A percentile compares a stretch with the other conserved stretches of the same genome.
phyloP scores from a whole-genome alignment of 129 eudicot species.

The Flaveria bidentis region DNA sequence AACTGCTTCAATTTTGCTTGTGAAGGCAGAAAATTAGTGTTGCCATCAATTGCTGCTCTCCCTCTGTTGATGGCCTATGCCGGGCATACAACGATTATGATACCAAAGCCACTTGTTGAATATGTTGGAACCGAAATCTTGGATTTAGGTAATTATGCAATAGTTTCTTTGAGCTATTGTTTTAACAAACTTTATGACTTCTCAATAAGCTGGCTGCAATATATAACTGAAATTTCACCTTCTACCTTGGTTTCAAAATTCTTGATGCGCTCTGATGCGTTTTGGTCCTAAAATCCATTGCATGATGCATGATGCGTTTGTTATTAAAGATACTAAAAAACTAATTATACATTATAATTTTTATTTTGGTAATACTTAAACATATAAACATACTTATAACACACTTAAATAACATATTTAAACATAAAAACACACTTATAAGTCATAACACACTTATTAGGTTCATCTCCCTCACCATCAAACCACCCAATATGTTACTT shows the following conservation, averaged over 20 bases:
- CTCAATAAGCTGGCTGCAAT: conserved; percentile 6
- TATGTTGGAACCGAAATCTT: conserved; percentile 73
- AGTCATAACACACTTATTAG: no score
- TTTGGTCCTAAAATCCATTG: no score
- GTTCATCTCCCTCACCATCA: no score
- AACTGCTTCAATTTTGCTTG: conserved; percentile 31
- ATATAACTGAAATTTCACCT: not conserved
- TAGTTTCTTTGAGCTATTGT: conserved; percentile 8
- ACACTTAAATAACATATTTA: no score
- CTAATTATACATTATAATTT: no score
- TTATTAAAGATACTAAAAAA: no score
- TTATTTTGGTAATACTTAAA: no score
- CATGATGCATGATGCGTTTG: no score
- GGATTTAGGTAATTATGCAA: conserved; percentile 67
- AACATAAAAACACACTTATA: no score
- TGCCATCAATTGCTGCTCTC: conserved; percentile 96
- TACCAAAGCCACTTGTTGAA: conserved; percentile 91
- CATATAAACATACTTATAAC: no score
- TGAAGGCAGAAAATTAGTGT: conserved; percentile 73
- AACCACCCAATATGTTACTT: no score
- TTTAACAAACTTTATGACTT: conserved; percentile 7
- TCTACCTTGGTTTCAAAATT: not conserved
- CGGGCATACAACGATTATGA: conserved; percentile 89
- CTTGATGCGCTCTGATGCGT: no score
- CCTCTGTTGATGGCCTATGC: conserved; percentile 99